These are phyloP conservation scores for Ogataea degrootiae DNA, from an alignment of 805 yeast species.

Conservation along the genomic window DNA sequence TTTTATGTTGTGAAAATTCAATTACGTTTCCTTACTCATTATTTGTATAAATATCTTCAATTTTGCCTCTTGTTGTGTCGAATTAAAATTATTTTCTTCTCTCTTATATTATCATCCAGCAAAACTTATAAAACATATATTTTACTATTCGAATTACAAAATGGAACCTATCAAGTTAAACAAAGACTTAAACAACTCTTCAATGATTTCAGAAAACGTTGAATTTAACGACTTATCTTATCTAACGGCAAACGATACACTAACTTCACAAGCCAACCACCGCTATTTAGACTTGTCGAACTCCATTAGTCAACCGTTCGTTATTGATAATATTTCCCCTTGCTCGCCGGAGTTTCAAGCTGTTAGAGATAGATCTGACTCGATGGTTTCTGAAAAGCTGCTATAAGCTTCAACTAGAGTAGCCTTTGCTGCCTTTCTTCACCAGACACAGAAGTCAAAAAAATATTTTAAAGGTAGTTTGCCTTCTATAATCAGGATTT, in stretches of 20 bases:
- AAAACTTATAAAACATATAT: background rate
- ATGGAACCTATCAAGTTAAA: slow-evolving; percentile 1
- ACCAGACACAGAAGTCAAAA: too few species aligned
- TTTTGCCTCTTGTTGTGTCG: too few species aligned
- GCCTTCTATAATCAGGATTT: too few species aligned
- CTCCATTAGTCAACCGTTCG: slow-evolving; percentile 56
- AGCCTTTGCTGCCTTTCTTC: too few species aligned
- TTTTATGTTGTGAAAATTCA: too few species aligned
- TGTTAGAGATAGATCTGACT: slow-evolving; percentile 16
- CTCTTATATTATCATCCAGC: background rate
- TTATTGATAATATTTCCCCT: slow-evolving; percentile 62
- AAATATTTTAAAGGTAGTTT: too few species aligned
- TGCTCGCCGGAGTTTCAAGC: slow-evolving; percentile 32
- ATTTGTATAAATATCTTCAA: too few species aligned
- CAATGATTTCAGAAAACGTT: background rate
- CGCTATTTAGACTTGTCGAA: slow-evolving; percentile 52
- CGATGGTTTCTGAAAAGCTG: slow-evolving; percentile 13
- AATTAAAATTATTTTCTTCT: background rate
- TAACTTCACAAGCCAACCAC: slow-evolving; percentile 4
- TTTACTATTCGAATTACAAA: background rate
- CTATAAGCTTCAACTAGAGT: background rate
- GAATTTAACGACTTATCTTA: background rate
- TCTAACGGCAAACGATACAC: background rate
- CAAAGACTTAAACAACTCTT: background rate
- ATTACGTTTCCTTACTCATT: too few species aligned